A percentile compares a stretch with the other conserved stretches of the same genome.
Evolutionary conservation across 768 basidiomycete species (phyloP).

Genomic region (Boletus edulis): DNA sequence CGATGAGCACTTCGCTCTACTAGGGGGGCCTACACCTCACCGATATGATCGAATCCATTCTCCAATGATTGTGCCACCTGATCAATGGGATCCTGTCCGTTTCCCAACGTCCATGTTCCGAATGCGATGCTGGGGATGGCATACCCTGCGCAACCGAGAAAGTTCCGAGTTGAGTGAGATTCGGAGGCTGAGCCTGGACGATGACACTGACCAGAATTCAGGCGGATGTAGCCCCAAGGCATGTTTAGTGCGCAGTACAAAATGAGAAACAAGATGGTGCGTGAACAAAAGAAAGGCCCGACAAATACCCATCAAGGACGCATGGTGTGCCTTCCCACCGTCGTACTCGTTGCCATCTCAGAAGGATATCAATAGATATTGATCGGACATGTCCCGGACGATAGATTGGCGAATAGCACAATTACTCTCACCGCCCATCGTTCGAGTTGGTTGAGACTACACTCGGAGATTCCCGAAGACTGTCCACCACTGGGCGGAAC

Average conservation of each 20-base stretch:
- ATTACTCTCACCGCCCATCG: no score
- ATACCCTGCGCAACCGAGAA: constrained; percentile 34
- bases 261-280: no score
- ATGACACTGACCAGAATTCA: constrained; percentile 54
- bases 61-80: constrained; percentile 63
- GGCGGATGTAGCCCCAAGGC: constrained; percentile 58
- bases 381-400: no score
- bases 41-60: constrained; percentile 61
- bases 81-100: constrained; percentile 49
- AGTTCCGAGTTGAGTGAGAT: neutral
- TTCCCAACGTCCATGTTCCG: constrained; percentile 64
- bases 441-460: no score
- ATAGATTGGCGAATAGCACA: no score
- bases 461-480: no score
- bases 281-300: no score
- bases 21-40: constrained; percentile 32
- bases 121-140: constrained; percentile 52
- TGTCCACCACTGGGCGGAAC: no score
- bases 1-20: neutral
- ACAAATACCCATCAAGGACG: no score
- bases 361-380: no score
- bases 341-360: no score
- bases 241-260: constrained; percentile 29
- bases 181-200: neutral
- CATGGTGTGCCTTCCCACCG: no score